Base-by-base conservation (phyloP, 1,284 basidiomycete genomes). In the Trametes sp. region DNA sequence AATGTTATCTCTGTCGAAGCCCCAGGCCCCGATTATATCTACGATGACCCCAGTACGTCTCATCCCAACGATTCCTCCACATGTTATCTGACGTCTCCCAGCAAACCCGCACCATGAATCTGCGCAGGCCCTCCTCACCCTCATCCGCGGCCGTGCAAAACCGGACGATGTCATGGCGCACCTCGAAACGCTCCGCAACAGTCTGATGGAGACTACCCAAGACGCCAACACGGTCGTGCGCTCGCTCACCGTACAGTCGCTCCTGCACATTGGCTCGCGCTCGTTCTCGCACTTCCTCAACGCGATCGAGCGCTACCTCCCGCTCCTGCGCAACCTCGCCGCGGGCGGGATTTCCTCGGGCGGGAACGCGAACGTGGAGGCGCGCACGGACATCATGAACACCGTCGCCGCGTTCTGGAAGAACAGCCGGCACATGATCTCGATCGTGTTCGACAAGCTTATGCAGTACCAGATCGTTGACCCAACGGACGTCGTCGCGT, bases 221-320 rank as follows among this genome's bases (percentile, higher is more conserved):
- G 86, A 88, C 54, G 83, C 94, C 21, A 90, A 93, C 66, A 74
- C 82, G 2, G 77, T 90, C 50, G 81, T 92, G 46, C 87, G 93
- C 38, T 89, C 91, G 50, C 89, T 98, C 68, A 85, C 92, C n/a
- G 84, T 95, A 50, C 96, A 98, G 73, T 93, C 92, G 13, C 84
- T 99, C 1, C 84, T 98, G 8, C 88, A 93, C 72, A 93, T 98
- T 59, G 98, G 98, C 53, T 90, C 93, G 11, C 90, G 97, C 21
- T 98, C 96, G 2, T 98, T 99, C 81, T 98, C 96, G 0, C 98
- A 99, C 76, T 92, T 98, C 72, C 87, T 99, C 66, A 99, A 99
- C 76, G 96, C 96, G 8, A 95, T 98, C 65, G 98, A 99, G 76
- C 89, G 95, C 7, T 99, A 99, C 77, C 88, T 98, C n/a, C 86